Base-by-base conservation (phyloP, 2,329 filamentous ascomycete species). In the Hortaea sp. region DNA sequence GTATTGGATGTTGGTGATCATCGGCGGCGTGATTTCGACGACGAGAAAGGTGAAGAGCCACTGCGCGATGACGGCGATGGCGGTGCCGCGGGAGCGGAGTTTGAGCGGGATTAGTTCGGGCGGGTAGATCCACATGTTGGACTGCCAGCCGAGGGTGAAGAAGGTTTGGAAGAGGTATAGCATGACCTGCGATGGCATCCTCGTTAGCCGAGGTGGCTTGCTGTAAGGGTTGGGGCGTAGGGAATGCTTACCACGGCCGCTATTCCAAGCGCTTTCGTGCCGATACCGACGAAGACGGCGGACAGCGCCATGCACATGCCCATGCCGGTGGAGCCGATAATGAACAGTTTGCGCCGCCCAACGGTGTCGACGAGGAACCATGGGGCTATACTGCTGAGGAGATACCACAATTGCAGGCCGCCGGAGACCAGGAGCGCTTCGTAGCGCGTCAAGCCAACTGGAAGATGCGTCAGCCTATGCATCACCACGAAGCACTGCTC, bases 31-130 rank as follows among this genome's bases (percentile, higher is more conserved):
- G 1, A 83, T 76, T 74, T 82, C 80, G 42, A 84, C 80, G 28
- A 84, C 77, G 58, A 82, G 67, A 62, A 82, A 82, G 62, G 79
- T 79, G 10, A 41, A 40, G 42, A 79, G 75, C 76, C 76, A 79
- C 63, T 79, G 78, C 7, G 69, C 72, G 5, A 68, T 69, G 0
- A 73, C 75, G 29, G 61, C 60, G 27, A 67, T 52, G 1, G 60
- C 59, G 5, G 56, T 55, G 10, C 63, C 62, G 34, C 60, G 53
- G 28, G 62, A 56, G 6, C 63, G 55, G 6, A 55, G 48, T 38
- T 51, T 51, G 29, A 63, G 52, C 29, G 78, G 75, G 50, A 49
- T 47, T 50, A 81, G 75, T 57, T 82, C 78, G 31, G 77, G 74
- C 0, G 77, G 75, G 60, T 80, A 81, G 5, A 81, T 65, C 77